Base-by-base conservation (phyloP, 2,329 filamentous ascomycete species). In the Microdochium trichocladiopsis region DNA sequence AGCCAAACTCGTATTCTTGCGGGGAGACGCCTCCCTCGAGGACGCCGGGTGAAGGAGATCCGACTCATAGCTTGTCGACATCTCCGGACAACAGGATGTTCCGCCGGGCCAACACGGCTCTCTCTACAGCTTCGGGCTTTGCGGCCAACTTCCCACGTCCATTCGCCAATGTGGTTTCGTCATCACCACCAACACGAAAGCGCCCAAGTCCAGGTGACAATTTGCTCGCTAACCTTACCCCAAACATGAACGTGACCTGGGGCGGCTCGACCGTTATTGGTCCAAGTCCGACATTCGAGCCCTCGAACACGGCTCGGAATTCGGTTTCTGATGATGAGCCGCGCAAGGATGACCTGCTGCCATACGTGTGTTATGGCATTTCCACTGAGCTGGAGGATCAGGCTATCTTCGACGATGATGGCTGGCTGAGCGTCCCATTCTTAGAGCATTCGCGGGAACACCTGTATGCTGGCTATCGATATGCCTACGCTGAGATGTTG, bases 351-450 rank as follows among this genome's bases (percentile, higher is more conserved):
- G 75, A 78, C 12, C 53, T 68, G 12, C 61, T 75, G 4, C 68
- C 74, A 9, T 63, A 79, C 55, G 70, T 82, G 2, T 77, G 79
- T 4, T 71, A 78, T 16, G 74, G 70, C 22, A 76, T 82, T 4
- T 71, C 73, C 1, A 70, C 85, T 6, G 71, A 73, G 6, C 72
- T 86, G 57, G 77, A 80, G 60, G 82, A 87, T 55, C 81, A 84
- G 56, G 75, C 76, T n/a, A 73, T 79, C 21, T 87, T 87, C 58
- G 84, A 87, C 57, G 83, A 87, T 50, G 84, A 87, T 60, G 83
- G 83, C 12, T 86, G 82, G 74, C 74, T 86, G 61, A 75, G 72
- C 21, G 74, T 76, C 2, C 78, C 84, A 3, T 66, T 87, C 2
- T 71, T 87, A 16, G 77, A 84, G 45, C 69, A 75, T 4, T 71